Base-by-base conservation (phyloP, 2,329 filamentous ascomycete species). In the Alternaria atra region DNA sequence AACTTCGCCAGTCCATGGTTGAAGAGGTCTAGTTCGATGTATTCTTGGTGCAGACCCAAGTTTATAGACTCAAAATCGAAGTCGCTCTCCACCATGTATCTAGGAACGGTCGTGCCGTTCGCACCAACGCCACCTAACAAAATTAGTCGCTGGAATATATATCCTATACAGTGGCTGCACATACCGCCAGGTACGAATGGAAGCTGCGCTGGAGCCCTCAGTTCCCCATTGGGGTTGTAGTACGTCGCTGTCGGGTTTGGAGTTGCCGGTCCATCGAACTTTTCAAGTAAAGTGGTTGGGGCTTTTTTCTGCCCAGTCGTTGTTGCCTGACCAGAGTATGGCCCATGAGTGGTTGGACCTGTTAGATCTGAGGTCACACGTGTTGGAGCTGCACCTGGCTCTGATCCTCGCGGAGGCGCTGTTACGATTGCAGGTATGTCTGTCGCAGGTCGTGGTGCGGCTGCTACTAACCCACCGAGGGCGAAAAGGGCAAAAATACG, bases 1-100 rank as follows among this genome's bases (percentile, higher is more conserved):
- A 91, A 94, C 0, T 81, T 86, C 0, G 85, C 86, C 1, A 94
- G 83, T 6, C 89, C 91, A 73, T 90, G 87, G 75, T 91, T 88
- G 84, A 94, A 94, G 9, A 92, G 84, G 73, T 94, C 91, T 0
- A 94, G 83, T 79, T 94, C 91, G 55, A 94, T 92, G 85, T 87
- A 94, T 78, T 94, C 91, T 70, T 92, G 89, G 73, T 94, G 93
- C 0, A 94, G 81, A 3, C 85, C 90, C 10, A 94, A 81, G 0
- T 88, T 86, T 25, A 94, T 83, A 0, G 90, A 93, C 73, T 94
- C 84, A 75, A 90, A 94, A 76, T 94, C 91, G 72, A 93, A 94
- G 72, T 94, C 91, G 65, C 89, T 91, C 68, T 91, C 83, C 0
- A 90, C 87, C 52, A 89, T 87, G 77, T 93, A 93, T 1, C 91